Conservation (phyloP, 371 early-diverging fungal species). For the Circinella umbellata region DNA sequence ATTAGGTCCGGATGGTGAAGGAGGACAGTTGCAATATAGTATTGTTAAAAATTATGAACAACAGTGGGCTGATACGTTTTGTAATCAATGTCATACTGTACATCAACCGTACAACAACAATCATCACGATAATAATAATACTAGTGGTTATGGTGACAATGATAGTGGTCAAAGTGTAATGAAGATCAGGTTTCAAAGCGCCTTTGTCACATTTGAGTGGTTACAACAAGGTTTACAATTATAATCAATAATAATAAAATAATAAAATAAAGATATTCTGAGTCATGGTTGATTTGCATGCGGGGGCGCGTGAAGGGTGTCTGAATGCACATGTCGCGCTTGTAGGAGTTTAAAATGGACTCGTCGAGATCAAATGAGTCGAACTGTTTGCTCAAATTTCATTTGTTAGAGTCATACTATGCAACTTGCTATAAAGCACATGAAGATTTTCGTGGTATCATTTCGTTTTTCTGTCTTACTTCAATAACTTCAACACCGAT, state of each 20-base stretch:
- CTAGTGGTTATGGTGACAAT: neutral
- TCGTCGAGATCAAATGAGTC: conserved; percentile 9
- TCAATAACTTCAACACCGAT: conserved; percentile 9
- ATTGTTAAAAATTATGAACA: neutral
- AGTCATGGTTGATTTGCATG: conserved; percentile 11
- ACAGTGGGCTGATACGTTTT: neutral
- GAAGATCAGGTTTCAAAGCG: conserved; percentile 11
- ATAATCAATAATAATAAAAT: neutral
- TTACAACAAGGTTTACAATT: conserved; percentile 11
- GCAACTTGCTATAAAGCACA: conserved; percentile 21
- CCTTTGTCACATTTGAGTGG: conserved; percentile 16
- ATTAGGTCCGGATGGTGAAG: neutral
- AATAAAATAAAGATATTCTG: neutral
- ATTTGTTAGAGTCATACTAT: conserved; percentile 22
- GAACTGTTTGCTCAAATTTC: conserved; percentile 13
- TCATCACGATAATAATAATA: neutral
- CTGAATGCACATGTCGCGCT: conserved; percentile 18
- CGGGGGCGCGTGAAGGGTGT: conserved; percentile 17
- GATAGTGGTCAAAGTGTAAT: neutral
- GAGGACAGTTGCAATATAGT: neutral
- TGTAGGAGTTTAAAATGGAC: conserved; percentile 18
- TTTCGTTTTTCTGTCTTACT: conserved; percentile 4
- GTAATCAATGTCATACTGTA: neutral
- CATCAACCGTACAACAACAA: neutral
- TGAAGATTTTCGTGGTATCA: conserved; percentile 17